Evolutionary conservation across 2,329 filamentous ascomycete genomes (phyloP).

Genomic region (Tolypocladium ovalisporum): DNA sequence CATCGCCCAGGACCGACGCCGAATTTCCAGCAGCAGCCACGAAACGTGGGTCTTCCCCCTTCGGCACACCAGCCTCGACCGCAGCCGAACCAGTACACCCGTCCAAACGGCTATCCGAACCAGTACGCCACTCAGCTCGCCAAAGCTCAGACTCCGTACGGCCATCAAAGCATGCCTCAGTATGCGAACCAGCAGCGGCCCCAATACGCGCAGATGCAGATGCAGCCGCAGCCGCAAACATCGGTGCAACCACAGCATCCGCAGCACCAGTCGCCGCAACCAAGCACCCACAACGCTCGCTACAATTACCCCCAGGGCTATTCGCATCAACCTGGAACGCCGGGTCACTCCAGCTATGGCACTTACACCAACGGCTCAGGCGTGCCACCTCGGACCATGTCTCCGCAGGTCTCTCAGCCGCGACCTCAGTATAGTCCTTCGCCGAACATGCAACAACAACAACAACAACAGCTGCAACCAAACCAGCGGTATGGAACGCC

Average conservation of each 20-base stretch:
- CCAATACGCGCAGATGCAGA: constrained; percentile 28
- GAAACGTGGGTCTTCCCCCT: constrained; percentile 17
- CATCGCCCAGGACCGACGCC: constrained; percentile 27
- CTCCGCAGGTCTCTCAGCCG: constrained; percentile 29
- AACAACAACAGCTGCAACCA: constrained; percentile 9
- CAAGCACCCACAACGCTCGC: constrained; percentile 30
- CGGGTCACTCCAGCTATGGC: constrained; percentile 23
- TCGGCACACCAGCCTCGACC: constrained; percentile 21
- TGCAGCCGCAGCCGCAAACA: not conserved
- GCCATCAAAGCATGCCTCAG: constrained; percentile 37
- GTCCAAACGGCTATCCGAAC: constrained; percentile 34
- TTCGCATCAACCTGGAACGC: constrained; percentile 24
- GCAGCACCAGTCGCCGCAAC: constrained; percentile 13
- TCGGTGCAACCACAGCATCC: not conserved
- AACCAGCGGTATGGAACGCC: constrained; percentile 21
- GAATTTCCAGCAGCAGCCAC: constrained; percentile 31
- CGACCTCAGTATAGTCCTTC: constrained; percentile 27
- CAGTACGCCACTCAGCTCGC: constrained; percentile 38
- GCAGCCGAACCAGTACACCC: constrained; percentile 37
- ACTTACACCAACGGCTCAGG: constrained; percentile 32
- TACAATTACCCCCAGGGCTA: constrained; percentile 28
- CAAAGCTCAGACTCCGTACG: constrained; percentile 41
- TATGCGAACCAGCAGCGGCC: constrained; percentile 36
- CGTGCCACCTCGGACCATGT: constrained; percentile 30
- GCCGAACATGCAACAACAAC: constrained; percentile 20